A percentile compares a stretch with the other conserved stretches of the same genome.
phyloP scores from a whole-genome alignment of 2,329 filamentous ascomycete genomes.

The Pseudogymnoascus sp. region DNA sequence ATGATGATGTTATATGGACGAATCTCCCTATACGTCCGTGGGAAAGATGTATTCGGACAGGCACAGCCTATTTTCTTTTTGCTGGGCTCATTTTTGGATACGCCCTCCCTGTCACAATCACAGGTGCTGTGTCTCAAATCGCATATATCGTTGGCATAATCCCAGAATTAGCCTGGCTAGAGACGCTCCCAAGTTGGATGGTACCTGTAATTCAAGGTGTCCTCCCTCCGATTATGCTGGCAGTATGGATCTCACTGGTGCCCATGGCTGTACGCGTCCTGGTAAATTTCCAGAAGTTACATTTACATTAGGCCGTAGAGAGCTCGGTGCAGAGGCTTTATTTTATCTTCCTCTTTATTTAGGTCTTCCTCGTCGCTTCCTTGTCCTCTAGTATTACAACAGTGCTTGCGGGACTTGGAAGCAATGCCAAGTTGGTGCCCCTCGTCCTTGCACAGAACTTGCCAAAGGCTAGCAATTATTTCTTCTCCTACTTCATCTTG shows the following conservation, averaged over 20 bases:
- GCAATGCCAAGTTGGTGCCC: not conserved
- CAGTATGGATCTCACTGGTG: slow-evolving; percentile 14
- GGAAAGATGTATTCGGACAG: slow-evolving; percentile 70
- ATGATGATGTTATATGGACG: slow-evolving; percentile 84
- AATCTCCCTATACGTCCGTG: slow-evolving; percentile 93
- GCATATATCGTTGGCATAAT: slow-evolving; percentile 14
- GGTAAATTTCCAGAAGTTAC: slow-evolving; percentile 22
- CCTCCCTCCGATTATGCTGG: slow-evolving; percentile 5
- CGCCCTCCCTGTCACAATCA: slow-evolving; percentile 16
- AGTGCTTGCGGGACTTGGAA: slow-evolving; percentile 39
- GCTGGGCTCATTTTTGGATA: slow-evolving; percentile 24
- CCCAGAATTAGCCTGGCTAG: slow-evolving; percentile 14
- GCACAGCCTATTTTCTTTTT: slow-evolving; percentile 56
- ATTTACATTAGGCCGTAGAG: slow-evolving; percentile 26
- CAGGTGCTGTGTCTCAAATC: slow-evolving; percentile 17
- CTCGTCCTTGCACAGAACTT: slow-evolving; percentile 13
- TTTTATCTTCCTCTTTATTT: slow-evolving; percentile 63
- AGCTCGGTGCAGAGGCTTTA: slow-evolving; percentile 55
- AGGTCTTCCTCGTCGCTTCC: slow-evolving; percentile 61
- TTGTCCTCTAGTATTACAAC: slow-evolving; percentile 54
- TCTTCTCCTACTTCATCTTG: slow-evolving; percentile 23
- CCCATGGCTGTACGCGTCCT: slow-evolving; percentile 19
- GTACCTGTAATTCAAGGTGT: slow-evolving; percentile 16
- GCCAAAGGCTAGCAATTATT: slow-evolving; percentile 22
- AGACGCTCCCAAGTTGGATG: slow-evolving; percentile 14